Percentiles rank a stretch among this genome's conserved stretches.
These are phyloP conservation scores for Coemansia asiatica DNA, from an alignment of 192 early-diverging fungal species.

Conservation along the genomic window DNA sequence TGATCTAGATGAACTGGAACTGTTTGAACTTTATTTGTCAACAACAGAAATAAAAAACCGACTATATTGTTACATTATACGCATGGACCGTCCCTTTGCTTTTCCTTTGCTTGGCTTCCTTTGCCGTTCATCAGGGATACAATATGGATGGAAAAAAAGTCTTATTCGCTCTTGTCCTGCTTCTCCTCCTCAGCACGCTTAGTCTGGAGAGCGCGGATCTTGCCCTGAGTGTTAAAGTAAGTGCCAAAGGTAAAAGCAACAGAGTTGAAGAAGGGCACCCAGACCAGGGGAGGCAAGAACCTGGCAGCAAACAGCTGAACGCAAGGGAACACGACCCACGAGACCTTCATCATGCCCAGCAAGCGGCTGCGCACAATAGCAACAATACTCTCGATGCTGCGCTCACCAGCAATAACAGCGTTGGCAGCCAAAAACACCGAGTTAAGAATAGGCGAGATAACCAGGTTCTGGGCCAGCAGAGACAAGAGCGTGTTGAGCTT, in stretches of 20 bases:
- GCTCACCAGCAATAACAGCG: slow-evolving; percentile 77
- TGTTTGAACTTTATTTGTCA: neutral
- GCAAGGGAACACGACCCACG: slow-evolving; percentile 78
- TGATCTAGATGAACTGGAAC: neutral
- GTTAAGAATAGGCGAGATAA: slow-evolving; percentile 86
- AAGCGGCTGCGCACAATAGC: slow-evolving; percentile 61
- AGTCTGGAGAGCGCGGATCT: slow-evolving; percentile 58
- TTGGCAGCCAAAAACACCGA: slow-evolving; percentile 83
- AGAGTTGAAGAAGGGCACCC: slow-evolving; percentile 91
- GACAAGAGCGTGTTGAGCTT: slow-evolving; percentile 67
- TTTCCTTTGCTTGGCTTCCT: no score
- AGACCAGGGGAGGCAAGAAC: slow-evolving; percentile 72
- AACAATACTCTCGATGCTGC: slow-evolving; percentile 54
- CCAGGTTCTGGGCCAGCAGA: slow-evolving; percentile 71
- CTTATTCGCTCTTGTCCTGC: slow-evolving; percentile 52
- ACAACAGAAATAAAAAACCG: neutral
- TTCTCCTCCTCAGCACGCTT: slow-evolving; percentile 41
- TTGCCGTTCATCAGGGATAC: no score
- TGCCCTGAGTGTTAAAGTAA: slow-evolving; percentile 75
- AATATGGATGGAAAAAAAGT: neutral
- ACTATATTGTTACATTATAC: no score
- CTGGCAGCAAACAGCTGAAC: slow-evolving; percentile 77
- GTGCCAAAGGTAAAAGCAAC: slow-evolving; percentile 77
- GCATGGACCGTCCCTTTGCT: neutral
- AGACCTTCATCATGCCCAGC: slow-evolving; percentile 76